Percentiles rank a stretch among this genome's conserved stretches.
These are phyloP conservation scores for Sphaceloma murrayae DNA, from an alignment of 2,329 filamentous ascomycete genomes.

Conservation along the genomic window DNA sequence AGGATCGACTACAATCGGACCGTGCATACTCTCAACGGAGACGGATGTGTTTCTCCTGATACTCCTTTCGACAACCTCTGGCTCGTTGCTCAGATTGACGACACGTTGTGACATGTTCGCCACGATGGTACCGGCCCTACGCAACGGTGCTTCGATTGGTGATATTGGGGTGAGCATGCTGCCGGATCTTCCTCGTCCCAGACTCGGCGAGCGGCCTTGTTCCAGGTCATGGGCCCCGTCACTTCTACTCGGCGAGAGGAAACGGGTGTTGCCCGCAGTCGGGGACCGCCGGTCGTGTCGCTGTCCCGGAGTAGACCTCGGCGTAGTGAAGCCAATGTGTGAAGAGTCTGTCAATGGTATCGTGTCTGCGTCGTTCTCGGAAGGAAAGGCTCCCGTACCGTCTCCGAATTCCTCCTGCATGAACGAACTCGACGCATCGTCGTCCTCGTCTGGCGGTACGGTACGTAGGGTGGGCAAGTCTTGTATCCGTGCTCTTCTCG, in stretches of 20 bases:
- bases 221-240: conserved; percentile 58
- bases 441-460: conserved; percentile 17
- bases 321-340: conserved; percentile 46
- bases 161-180: conserved; percentile 39
- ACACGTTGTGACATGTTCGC: conserved; percentile 88
- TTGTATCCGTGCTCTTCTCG: conserved; percentile 20
- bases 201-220: conserved; percentile 44
- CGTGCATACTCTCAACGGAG: conserved; percentile 25
- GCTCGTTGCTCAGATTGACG: conserved; percentile 92
- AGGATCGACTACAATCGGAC: conserved; percentile 35
- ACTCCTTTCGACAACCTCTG: conserved; percentile 67
- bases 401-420: conserved; percentile 43
- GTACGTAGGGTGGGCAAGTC: conserved; percentile 27
- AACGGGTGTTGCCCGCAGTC: conserved; percentile 44
- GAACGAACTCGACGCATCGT: conserved; percentile 22
- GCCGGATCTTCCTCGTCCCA: conserved; percentile 46
- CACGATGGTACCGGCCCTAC: conserved; percentile 43
- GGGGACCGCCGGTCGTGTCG: conserved; percentile 38
- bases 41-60: conserved; percentile 53
- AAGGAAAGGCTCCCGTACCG: conserved; percentile 46
- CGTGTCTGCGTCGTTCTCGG: conserved; percentile 45
- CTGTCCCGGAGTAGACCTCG: conserved; percentile 32
- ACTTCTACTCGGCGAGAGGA: conserved; percentile 40
- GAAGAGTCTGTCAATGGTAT: conserved; percentile 49
- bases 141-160: conserved; percentile 38